Conservation (phyloP, 2,329 filamentous ascomycete genomes). For the Teratosphaeria pseudoeucalypti region DNA sequence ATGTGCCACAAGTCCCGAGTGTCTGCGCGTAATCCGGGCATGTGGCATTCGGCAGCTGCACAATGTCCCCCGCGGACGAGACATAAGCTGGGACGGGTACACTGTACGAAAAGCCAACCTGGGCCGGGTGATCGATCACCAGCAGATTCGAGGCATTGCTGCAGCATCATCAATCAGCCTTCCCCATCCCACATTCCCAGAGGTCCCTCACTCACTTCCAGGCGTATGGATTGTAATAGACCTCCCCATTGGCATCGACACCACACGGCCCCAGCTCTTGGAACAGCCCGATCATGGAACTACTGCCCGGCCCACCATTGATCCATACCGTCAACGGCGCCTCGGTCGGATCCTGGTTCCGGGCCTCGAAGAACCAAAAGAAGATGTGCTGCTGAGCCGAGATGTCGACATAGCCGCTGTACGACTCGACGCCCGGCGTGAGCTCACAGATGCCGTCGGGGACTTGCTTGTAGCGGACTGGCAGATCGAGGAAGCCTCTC, state of each 20-base stretch:
- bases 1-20: constrained; percentile 42
- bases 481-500: constrained; percentile 37
- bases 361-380: constrained; percentile 46
- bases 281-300: constrained; percentile 49
- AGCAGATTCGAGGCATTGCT: constrained; percentile 52
- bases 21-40: constrained; percentile 13
- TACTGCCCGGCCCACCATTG: constrained; percentile 48
- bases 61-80: constrained; percentile 24
- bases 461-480: constrained; percentile 49
- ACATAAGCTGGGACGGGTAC: constrained; percentile 19
- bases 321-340: constrained; percentile 54
- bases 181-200: not conserved
- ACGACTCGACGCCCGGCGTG: constrained; percentile 46
- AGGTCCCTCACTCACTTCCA: constrained; percentile 38
- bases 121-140: constrained; percentile 56
- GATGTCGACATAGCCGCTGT: constrained; percentile 46
- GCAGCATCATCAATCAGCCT: not conserved
- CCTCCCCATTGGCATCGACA: constrained; percentile 28
- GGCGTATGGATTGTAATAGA: constrained; percentile 47
- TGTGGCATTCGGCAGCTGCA: constrained; percentile 18
- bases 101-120: constrained; percentile 47
- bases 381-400: constrained; percentile 43
- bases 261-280: constrained; percentile 25
- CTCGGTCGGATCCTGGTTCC: constrained; percentile 37
- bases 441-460: constrained; percentile 46